These are phyloP conservation scores for Acacia pycnantha DNA, from an alignment of 331 rosid species.

Conservation along the genomic window DNA sequence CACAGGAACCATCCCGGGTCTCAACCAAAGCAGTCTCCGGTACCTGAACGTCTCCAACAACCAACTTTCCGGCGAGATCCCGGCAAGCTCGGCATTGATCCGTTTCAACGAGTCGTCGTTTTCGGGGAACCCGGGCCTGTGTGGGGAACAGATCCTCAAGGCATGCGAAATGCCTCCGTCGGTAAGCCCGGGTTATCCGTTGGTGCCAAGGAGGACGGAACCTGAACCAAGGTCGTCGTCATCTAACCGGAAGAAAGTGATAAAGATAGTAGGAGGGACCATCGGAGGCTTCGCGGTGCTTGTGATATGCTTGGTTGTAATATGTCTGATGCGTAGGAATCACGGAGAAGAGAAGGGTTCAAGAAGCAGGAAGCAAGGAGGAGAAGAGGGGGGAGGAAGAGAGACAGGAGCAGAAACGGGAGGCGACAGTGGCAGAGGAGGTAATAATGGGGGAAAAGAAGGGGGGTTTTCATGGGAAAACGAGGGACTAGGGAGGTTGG, in stretches of 20 bases:
- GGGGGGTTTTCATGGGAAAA: not conserved
- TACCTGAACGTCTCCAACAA: not conserved
- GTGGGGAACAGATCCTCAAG: not conserved
- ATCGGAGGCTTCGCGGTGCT: not conserved
- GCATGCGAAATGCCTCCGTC: not conserved
- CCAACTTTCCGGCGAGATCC: not conserved
- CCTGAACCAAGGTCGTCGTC: not conserved
- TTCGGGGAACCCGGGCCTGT: not conserved
- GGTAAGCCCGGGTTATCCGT: not conserved
- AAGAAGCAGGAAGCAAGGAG: not conserved
- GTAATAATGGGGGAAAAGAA: not conserved
- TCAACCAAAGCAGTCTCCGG: not conserved
- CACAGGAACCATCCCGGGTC: not conserved
- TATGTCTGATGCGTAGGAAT: not conserved
- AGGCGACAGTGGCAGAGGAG: not conserved
- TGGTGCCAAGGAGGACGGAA: not conserved
- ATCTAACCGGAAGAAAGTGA: not conserved
- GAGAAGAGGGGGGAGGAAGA: not conserved
- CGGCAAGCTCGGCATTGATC: not conserved
- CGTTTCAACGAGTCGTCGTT: not conserved
- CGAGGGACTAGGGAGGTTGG: not conserved
- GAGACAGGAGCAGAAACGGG: not conserved
- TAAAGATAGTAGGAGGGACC: not conserved
- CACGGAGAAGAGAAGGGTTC: not conserved
- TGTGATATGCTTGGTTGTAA: not conserved